Evolutionary conservation across 2,329 filamentous ascomycete genomes (phyloP).

Genomic region (Alternaria incomplexa): DNA sequence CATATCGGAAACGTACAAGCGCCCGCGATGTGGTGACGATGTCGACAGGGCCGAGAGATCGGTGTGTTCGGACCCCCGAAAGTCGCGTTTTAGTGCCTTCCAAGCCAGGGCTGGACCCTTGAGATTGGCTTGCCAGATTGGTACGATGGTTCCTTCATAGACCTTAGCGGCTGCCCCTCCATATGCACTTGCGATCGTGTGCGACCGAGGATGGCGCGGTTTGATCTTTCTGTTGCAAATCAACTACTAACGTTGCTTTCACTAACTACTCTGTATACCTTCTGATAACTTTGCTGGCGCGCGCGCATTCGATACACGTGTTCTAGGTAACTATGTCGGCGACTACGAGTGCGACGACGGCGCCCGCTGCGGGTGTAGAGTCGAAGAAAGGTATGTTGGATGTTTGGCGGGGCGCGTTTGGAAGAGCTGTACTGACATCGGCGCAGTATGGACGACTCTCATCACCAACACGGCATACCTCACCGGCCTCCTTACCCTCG

Average conservation of each 20-base stretch:
- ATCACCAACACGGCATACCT: slow-evolving; percentile 87
- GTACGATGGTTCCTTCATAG: slow-evolving; percentile 9
- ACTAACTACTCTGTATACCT: neutral
- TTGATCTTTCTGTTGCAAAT: neutral
- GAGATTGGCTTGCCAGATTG: slow-evolving; percentile 3
- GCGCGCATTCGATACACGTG: neutral
- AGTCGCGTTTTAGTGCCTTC: neutral
- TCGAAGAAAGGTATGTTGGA: slow-evolving; percentile 48
- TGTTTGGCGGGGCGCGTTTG: slow-evolving; percentile 3
- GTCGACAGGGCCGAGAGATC: slow-evolving; percentile 37
- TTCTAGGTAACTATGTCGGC: slow-evolving; percentile 2
- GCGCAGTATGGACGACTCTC: slow-evolving; percentile 80
- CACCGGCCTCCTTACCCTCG: slow-evolving; percentile 79
- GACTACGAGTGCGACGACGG: slow-evolving; percentile 1
- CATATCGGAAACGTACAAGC: slow-evolving; percentile 40
- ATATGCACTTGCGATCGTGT: neutral
- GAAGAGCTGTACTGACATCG: neutral
- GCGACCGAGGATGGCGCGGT: slow-evolving; percentile 6
- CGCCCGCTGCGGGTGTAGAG: slow-evolving; percentile 28
- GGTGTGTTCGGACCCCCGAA: slow-evolving; percentile 16
- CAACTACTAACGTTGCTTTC: neutral
- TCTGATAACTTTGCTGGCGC: neutral
- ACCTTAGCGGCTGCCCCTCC: slow-evolving; percentile 24
- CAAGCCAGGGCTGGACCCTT: neutral
- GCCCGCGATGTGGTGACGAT: slow-evolving; percentile 45